Conservation (phyloP, 2,329 filamentous ascomycete species). For the Phialophora macrospora region DNA sequence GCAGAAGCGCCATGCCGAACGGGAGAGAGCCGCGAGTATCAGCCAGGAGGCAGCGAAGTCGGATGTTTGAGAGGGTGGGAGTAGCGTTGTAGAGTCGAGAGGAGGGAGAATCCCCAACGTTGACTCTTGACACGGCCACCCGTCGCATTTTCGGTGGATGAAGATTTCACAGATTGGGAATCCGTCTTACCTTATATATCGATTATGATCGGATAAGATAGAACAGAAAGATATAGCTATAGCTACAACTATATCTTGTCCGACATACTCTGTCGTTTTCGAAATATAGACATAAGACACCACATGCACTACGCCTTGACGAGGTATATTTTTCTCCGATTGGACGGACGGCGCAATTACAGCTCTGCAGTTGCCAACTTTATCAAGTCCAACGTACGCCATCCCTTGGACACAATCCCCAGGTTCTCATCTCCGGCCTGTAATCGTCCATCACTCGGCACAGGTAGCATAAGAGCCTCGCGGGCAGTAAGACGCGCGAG, state of each 20-base stretch:
- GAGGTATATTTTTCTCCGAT: neutral
- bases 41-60: neutral
- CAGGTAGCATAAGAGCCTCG: neutral
- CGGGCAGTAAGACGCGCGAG: neutral
- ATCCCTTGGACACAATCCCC: neutral
- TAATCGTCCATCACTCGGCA: neutral
- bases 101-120: too few relatives aligned
- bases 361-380: neutral
- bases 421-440: neutral
- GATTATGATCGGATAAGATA: neutral
- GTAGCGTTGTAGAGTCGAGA: too few relatives aligned
- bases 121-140: too few relatives aligned
- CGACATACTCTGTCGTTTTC: neutral
- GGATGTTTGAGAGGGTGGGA: neutral
- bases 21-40: neutral
- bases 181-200: neutral
- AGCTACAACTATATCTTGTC: neutral
- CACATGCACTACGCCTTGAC: neutral
- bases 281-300: too few relatives aligned
- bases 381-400: neutral
- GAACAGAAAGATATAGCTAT: neutral
- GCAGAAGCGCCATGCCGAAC: slow-evolving; percentile 8
- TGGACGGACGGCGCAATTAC: neutral
- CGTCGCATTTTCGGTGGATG: neutral
- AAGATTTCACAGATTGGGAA: neutral